These are phyloP conservation scores for Cornus florida DNA, from an alignment of 148 eudicot genomes.

Conservation along the genomic window DNA sequence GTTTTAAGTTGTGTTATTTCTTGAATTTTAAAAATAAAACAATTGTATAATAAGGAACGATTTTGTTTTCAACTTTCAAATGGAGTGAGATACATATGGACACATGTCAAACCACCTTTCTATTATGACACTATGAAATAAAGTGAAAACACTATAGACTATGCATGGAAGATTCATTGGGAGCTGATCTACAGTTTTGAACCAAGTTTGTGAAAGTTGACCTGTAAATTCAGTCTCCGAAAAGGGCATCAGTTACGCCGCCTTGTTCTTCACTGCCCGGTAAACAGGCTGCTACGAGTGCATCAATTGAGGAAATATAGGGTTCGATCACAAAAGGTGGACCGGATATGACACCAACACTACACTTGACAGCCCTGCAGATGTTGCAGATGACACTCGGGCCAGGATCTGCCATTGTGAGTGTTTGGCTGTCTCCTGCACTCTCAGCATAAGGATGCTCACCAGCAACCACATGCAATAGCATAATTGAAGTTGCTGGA, in stretches of 20 bases:
- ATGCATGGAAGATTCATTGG: constrained; percentile 42
- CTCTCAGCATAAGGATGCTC: constrained; percentile 78
- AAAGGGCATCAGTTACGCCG: constrained; percentile 74
- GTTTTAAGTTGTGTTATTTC: too few relatives aligned
- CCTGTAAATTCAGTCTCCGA: constrained; percentile 80
- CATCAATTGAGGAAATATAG: constrained; percentile 53
- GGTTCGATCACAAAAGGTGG: constrained; percentile 79
- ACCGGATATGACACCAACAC: constrained; percentile 68
- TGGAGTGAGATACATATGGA: background rate
- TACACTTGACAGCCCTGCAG: constrained; percentile 61
- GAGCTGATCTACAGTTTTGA: constrained; percentile 73
- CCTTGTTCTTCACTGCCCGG: constrained; percentile 83
- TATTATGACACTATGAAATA: too few relatives aligned
- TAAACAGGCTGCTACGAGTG: constrained; percentile 81
- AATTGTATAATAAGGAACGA: too few relatives aligned
- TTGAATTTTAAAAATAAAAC: too few relatives aligned
- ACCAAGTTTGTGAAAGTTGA: constrained; percentile 72
- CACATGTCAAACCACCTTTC: background rate
- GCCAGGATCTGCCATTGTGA: constrained; percentile 67
- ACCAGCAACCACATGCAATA: constrained; percentile 60
- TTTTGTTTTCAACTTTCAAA: background rate
- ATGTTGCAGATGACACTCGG: constrained; percentile 59
- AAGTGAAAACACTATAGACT: background rate
- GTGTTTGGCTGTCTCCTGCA: constrained; percentile 62
- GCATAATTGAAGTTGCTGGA: constrained; percentile 60